Evolutionary conservation across 495 filamentous ascomycete genomes (phyloP), one percentile per base, ranked within the genome.

Genomic region (Neurospora sp.): DNA sequence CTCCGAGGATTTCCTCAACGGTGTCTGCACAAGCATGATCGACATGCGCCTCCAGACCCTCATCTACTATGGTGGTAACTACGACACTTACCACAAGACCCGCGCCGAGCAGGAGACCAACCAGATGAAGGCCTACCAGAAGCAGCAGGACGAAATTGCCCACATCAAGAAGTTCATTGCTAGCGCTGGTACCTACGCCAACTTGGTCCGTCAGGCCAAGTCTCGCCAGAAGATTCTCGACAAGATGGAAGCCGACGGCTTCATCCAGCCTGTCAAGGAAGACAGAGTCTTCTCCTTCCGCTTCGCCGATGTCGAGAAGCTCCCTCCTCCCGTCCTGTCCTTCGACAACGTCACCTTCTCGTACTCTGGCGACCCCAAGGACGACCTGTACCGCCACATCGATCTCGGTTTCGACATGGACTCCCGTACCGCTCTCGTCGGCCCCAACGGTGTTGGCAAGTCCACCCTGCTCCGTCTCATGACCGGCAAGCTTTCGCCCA

Each of bases 151-250:
- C 73, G 96, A 99, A 88, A 99, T 99, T 79, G 85, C 89, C 75
- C 96, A 99, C 86, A 99, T 99, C 89, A 99, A 99, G 89, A 97
- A 98, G 85, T 99, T 99, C 88, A 99, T 99, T 81, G 96, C 96
- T 76, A 98, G 95, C 69, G 96, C 96, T 70, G 96, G 96, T 94
- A 99, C 96, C 73, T 99, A 99, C 81, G 96, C 96, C 88, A 99
- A 99, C 86, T 89, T 99, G 83, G 96, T 99, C 78, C 87, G 94
- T 79, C 96, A 99, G 86, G 96, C 96, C 82, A 99, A 99, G 87
- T 98, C 96, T 39, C 91, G 96, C 69, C 96, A 99, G 84, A 99
- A 99, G 93, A 98, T 99, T 82, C 89, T 99, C 72, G 96, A 99
- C 88, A 99, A 99, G 88, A 99, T 99, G 96, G 96, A 98, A 86